Evolutionary conservation across 768 basidiomycete genomes (phyloP).

Genomic region (Lactarius vividus): DNA sequence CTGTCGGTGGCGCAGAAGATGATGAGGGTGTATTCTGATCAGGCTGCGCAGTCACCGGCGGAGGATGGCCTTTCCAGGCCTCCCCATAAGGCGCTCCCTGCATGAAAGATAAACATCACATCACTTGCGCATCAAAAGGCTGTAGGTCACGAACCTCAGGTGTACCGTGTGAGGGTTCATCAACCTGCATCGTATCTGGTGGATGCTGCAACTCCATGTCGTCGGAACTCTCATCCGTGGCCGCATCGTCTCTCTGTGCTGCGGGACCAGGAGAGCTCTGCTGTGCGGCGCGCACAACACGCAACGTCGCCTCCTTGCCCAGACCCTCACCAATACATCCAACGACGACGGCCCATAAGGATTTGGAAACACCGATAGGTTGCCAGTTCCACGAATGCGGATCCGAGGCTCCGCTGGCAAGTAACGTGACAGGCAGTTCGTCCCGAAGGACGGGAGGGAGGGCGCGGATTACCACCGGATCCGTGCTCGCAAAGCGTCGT

Average conservation of each 20-base stretch:
- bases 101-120: constrained; percentile 2
- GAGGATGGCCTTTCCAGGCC: constrained; percentile 21
- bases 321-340: constrained; percentile 58
- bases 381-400: constrained; percentile 73
- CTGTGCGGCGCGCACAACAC: constrained; percentile 58
- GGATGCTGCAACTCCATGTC: constrained; percentile 31
- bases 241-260: constrained; percentile 9
- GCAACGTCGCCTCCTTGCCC: constrained; percentile 57
- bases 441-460: constrained; percentile 66
- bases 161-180: constrained; percentile 20
- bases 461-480: constrained; percentile 65
- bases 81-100: constrained; percentile 21
- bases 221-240: constrained; percentile 17
- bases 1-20: constrained; percentile 12
- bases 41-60: constrained; percentile 19
- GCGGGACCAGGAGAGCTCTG: constrained; percentile 40
- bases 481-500: constrained; percentile 68
- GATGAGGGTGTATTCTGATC: constrained; percentile 16
- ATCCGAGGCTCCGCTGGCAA: constrained; percentile 48
- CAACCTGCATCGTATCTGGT: constrained; percentile 24
- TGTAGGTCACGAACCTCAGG: constrained; percentile 16
- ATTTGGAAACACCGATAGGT: constrained; percentile 64
- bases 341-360: constrained; percentile 72
- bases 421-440: constrained; percentile 67
- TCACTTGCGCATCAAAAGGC: not conserved